Percentiles rank a stretch among this genome's conserved stretches.
These are phyloP conservation scores for Aspergillus aculeatus DNA, from an alignment of 2,329 filamentous ascomycete species.

Conservation along the genomic window DNA sequence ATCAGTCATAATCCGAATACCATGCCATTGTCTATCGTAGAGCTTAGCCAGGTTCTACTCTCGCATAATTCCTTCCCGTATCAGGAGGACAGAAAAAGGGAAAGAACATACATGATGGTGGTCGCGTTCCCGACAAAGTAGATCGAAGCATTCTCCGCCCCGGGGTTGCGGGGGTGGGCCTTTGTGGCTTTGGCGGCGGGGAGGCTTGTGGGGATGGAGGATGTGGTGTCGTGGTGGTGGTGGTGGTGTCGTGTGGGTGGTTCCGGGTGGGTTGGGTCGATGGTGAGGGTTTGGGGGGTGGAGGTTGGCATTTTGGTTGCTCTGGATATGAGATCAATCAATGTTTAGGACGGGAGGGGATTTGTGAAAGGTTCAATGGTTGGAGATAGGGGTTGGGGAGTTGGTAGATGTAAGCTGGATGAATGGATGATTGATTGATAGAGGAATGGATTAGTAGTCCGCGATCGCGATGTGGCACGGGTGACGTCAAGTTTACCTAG, in stretches of 20 bases:
- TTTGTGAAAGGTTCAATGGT: background rate
- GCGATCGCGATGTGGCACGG: background rate
- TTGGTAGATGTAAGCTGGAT: no score
- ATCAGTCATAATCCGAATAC: slow-evolving; percentile 43
- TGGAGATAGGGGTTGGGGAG: no score
- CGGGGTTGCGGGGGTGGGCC: slow-evolving; percentile 39
- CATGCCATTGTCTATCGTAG: slow-evolving; percentile 38
- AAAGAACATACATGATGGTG: slow-evolving; percentile 30
- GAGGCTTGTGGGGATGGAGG: slow-evolving; percentile 32
- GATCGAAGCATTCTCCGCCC: slow-evolving; percentile 37
- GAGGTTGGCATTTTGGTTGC: no score
- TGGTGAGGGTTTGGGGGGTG: slow-evolving; percentile 4
- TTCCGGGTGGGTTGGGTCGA: slow-evolving; percentile 39
- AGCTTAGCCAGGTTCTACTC: background rate
- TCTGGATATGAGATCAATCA: background rate
- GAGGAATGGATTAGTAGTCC: no score
- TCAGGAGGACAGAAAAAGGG: background rate
- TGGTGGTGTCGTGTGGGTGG: slow-evolving; percentile 32
- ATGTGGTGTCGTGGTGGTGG: slow-evolving; percentile 31
- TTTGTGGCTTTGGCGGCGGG: slow-evolving; percentile 48
- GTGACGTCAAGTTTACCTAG: background rate
- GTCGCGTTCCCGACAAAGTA: slow-evolving; percentile 44
- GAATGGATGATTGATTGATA: no score
- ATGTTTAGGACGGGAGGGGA: background rate
- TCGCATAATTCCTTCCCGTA: background rate